Evolutionary conservation across 2,329 filamentous ascomycete genomes (phyloP).

Genomic region (Geosmithia flava): DNA sequence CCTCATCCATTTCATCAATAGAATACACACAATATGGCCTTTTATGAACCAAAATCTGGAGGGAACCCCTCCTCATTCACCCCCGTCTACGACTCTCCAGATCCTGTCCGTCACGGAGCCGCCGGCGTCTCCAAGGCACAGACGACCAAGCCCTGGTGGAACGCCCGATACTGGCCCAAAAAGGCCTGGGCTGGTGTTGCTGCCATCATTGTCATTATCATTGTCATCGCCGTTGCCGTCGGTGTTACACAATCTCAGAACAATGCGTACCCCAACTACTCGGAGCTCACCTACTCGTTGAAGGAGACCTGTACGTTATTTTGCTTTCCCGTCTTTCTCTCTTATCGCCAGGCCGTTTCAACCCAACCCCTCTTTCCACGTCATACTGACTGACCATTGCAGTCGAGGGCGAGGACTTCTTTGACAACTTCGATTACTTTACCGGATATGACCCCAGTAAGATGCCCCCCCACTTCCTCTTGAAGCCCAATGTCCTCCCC

Average conservation of each 20-base stretch:
- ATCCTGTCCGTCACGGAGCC: background rate
- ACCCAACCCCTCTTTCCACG: background rate
- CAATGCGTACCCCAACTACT: constrained; percentile 34
- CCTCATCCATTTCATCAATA: background rate
- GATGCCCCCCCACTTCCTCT: constrained; percentile 2
- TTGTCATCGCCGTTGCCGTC: constrained; percentile 34
- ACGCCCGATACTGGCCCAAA: constrained; percentile 40
- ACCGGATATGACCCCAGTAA: constrained; percentile 34
- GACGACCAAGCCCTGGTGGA: constrained; percentile 24
- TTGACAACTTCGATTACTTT: constrained; percentile 43
- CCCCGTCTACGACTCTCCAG: background rate
- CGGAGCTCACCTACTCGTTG: constrained; percentile 30
- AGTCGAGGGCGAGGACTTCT: constrained; percentile 38
- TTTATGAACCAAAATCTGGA: background rate
- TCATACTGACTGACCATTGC: background rate
- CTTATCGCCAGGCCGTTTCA: background rate
- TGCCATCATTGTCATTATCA: constrained; percentile 26
- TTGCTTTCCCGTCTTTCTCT: background rate
- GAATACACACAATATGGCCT: background rate
- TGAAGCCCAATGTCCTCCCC: background rate
- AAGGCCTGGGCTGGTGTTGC: constrained; percentile 31
- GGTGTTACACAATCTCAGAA: constrained; percentile 24
- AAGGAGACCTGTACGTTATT: constrained; percentile 32
- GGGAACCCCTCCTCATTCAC: background rate
- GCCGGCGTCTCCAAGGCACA: constrained; percentile 7